Base-by-base conservation (phyloP, 2,329 filamentous ascomycete genomes). In the Penicillium griseofulvum region DNA sequence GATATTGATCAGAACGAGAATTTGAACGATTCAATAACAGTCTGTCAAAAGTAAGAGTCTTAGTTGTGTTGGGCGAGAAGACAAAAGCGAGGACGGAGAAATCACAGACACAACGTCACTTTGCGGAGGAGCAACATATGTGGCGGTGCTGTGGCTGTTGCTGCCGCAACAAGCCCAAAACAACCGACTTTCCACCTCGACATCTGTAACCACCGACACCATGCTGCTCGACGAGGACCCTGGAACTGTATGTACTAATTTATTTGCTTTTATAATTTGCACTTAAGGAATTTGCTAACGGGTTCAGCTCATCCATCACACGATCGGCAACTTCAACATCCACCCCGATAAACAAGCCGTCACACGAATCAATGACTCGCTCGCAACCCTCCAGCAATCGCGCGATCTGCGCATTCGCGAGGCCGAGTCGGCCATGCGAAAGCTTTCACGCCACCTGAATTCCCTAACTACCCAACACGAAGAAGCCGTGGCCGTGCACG, bases 211-310 rank as follows among this genome's bases (percentile, higher is more conserved):
- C 41, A 59, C 43, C 36, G n/a, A 49, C 78, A 91, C 77, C 61
- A 97, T 97, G 89, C 83, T 97, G 72, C 90, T 97, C 77, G 90
- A 96, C 76, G 92, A 97, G 78, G 90, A 94, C 73, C 93, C 92
- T 63, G 89, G 89, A 42, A 88, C 87, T 42, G 91, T 95, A 84
- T 58, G 84, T 71, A 4, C 4, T 36, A 7, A 8, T 39, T 2
- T 17, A 0, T 31, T 22, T n/a, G 12, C 19, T n/a, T 17, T 5
- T 8, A 4, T 28, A 2, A 19, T 16, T 7, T 1, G 4, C 11
- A 4, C 2, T 8, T 5, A 9, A 29, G 8, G 39, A 22, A 3
- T 17, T 50, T 48, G 42, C 55, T 61, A 44, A 59, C 54, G 37
- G 41, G 38, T 6, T 11, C 74, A 94, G 89, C 88, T 97, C 70